Percentiles rank a stretch among this genome's conserved stretches.
These are phyloP conservation scores for Alnus rubra DNA, from an alignment of 306 rosid genomes.

Conservation along the genomic window DNA sequence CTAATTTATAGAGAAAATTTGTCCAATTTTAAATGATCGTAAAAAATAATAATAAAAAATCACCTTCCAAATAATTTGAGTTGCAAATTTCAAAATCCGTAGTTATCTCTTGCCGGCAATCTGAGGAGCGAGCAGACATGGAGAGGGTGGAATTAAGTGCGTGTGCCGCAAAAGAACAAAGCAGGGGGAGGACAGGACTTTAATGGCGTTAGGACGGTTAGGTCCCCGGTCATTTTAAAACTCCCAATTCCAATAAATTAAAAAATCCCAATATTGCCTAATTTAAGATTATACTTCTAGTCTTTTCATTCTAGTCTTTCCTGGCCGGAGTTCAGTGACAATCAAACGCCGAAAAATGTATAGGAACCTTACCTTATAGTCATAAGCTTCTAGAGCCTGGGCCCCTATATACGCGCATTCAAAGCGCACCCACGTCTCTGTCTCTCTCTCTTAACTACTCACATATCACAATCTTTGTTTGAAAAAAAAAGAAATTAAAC, in stretches of 20 bases:
- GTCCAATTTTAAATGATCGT: no score
- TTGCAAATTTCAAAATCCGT: neutral
- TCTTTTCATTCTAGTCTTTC: no score
- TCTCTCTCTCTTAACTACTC: no score
- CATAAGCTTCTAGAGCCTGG: conserved; percentile 33
- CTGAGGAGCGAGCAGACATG: neutral
- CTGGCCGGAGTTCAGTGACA: no score
- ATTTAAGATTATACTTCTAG: no score
- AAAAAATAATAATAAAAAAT: no score
- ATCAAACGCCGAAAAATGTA: neutral
- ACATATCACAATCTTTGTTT: no score
- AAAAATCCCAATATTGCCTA: neutral
- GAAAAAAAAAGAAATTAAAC: no score
- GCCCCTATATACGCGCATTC: neutral
- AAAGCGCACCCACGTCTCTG: no score
- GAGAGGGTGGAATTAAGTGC: neutral
- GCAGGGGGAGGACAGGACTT: neutral
- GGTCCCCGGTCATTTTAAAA: neutral
- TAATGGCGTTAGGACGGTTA: neutral
- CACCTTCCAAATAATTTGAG: neutral
- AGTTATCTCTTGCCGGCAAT: neutral
- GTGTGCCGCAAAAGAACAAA: neutral
- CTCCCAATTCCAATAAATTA: neutral
- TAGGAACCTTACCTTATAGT: conserved; percentile 10
- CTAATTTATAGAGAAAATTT: no score